Evolutionary conservation across 176 grass and related monocot species (phyloP).

Genomic region (Triticum dicoccoides): DNA sequence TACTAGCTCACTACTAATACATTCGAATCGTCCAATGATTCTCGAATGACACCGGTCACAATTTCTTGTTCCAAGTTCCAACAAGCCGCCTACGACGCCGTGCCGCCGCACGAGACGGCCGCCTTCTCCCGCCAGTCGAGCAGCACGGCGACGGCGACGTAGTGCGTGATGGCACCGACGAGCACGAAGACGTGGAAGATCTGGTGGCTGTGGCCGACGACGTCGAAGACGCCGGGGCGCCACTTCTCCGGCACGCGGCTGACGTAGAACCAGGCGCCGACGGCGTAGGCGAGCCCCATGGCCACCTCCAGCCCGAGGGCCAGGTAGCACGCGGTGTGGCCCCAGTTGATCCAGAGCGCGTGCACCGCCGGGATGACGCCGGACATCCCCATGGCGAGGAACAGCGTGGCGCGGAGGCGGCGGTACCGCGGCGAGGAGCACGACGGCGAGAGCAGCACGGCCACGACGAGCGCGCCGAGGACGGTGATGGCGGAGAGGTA

Average conservation of each 20-base stretch:
- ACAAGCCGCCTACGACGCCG: not conserved
- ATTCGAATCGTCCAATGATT: conserved; percentile 1
- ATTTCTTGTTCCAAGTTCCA: not conserved
- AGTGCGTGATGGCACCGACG: conserved; percentile 69
- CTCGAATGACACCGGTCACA: not conserved
- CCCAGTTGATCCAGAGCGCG: conserved; percentile 66
- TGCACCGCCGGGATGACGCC: conserved; percentile 71
- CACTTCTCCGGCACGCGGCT: conserved; percentile 88
- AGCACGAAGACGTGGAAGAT: conserved; percentile 94
- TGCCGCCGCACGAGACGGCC: conserved; percentile 36
- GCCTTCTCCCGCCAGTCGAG: conserved; percentile 67
- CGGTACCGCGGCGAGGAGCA: conserved; percentile 69
- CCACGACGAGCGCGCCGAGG: conserved; percentile 57
- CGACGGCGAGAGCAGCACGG: conserved; percentile 61
- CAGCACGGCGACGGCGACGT: conserved; percentile 56
- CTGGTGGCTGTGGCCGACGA: conserved; percentile 91
- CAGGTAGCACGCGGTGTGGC: conserved; percentile 58
- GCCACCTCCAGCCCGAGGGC: conserved; percentile 61
- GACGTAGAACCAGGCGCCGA: conserved; percentile 72
- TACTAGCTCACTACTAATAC: not conserved
- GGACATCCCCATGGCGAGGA: conserved; percentile 80
- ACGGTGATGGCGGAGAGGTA: conserved; percentile 75
- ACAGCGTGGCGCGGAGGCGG: conserved; percentile 64
- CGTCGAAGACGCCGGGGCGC: conserved; percentile 70
- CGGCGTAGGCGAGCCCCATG: conserved; percentile 62